Evolutionary conservation across 192 early-diverging fungal genomes (phyloP).

Genomic region (Gamsiella multidivaricata): DNA sequence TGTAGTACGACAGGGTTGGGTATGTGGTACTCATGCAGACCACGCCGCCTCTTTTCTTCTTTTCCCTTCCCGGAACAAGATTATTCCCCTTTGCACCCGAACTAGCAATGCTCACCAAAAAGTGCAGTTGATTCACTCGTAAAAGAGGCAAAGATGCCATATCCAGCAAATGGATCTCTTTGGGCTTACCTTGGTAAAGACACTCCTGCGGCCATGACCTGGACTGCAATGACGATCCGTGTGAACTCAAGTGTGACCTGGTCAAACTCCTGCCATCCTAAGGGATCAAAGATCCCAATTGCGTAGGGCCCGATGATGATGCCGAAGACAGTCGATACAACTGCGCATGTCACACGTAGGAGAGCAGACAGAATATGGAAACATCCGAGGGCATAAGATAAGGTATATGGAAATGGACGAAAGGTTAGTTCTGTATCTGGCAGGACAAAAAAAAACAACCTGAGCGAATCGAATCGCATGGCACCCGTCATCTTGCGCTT

Average conservation of each 20-base stretch:
- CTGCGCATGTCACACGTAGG: slow-evolving; percentile 52
- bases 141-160: too few relatives aligned
- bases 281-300: slow-evolving; percentile 77
- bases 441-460: too few relatives aligned
- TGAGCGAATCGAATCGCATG: too few relatives aligned
- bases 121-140: background rate
- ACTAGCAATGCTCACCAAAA: background rate
- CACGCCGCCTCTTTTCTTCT: background rate
- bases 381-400: background rate
- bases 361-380: background rate
- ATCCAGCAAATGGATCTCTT: background rate
- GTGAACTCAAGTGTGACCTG: slow-evolving; percentile 76
- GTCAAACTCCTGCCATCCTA: slow-evolving; percentile 61
- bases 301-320: slow-evolving; percentile 85
- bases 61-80: slow-evolving; percentile 16
- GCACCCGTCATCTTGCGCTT: too few relatives aligned
- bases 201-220: slow-evolving; percentile 90
- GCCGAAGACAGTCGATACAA: slow-evolving; percentile 87
- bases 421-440: too few relatives aligned
- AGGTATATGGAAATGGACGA: background rate
- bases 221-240: slow-evolving; percentile 85
- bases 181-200: slow-evolving; percentile 74
- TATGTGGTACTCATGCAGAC: too few relatives aligned
- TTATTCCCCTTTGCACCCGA: slow-evolving; percentile 7
- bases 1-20: too few relatives aligned